Percentiles rank a stretch among this genome's conserved stretches.
These are phyloP conservation scores for Silene coronaria DNA, from an alignment of 179 eudicot genomes.

Conservation along the genomic window DNA sequence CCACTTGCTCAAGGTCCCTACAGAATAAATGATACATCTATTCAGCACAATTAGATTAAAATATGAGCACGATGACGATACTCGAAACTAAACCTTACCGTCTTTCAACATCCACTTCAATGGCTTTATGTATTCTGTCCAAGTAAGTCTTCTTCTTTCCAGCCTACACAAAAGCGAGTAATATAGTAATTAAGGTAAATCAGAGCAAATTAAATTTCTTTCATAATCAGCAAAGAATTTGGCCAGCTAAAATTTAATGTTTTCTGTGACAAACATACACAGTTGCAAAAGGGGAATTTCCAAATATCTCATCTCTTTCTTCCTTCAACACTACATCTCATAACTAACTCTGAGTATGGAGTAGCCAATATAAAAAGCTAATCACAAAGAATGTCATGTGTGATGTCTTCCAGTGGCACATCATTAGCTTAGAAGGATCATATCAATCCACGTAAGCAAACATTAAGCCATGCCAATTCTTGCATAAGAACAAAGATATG, in stretches of 20 bases:
- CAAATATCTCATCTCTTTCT: neutral
- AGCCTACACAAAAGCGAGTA: slow-evolving; percentile 33
- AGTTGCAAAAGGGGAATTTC: neutral
- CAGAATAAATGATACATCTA: slow-evolving; percentile 18
- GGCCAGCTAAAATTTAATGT: neutral
- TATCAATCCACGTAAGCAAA: neutral
- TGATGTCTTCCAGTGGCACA: slow-evolving; percentile 1
- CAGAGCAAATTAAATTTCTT: neutral
- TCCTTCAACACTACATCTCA: neutral
- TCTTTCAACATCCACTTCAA: slow-evolving; percentile 43
- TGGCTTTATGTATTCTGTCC: slow-evolving; percentile 39
- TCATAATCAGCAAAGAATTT: neutral
- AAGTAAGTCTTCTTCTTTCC: slow-evolving; percentile 52
- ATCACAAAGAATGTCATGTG: neutral
- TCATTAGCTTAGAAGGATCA: neutral
- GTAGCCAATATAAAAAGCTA: neutral
- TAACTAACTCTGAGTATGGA: neutral
- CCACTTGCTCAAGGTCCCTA: slow-evolving; percentile 75
- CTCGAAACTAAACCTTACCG: slow-evolving; percentile 35
- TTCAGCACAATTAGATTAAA: neutral
- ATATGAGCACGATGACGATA: neutral
- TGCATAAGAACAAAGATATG: slow-evolving; percentile 1
- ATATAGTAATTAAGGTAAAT: neutral
- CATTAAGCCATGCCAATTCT: neutral
- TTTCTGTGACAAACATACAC: neutral